Base-by-base conservation (phyloP, 768 basidiomycete genomes). In the Termitomyces sp. region DNA sequence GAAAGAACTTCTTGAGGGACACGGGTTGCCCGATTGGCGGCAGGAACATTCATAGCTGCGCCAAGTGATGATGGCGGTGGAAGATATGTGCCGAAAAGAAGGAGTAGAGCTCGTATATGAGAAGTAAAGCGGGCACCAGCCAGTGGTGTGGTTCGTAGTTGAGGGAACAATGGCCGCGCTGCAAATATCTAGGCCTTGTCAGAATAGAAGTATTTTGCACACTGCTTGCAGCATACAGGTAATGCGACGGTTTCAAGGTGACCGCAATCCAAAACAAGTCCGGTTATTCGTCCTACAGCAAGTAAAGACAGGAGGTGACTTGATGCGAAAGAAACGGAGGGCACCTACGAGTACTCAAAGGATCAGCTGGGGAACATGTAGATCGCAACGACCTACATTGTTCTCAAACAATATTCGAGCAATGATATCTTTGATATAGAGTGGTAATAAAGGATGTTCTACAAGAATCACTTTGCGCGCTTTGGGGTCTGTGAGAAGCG, bases 391-490 rank as follows among this genome's bases (percentile, higher is more conserved):
- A 62, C 73, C 57, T 59, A 91, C 94, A 75, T 94, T 91, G 65
- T 95, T 97, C 60, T 91, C 88, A 66, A 98, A 98, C 19, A 98
- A 73, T 42, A 91, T 84, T 52, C 84, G 82, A 0, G 93, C 91
- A 40, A 98, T 80, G 57, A 83, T 84, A 43, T 96, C 91, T 71
- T 98, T 98, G 66, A 98, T 85, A 55, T 87, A 81, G 1, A 91
- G 68, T 1, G 95, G 92, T 17, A 98, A 74, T 23, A 96, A 73
- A 0, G 96, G 91, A 68, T 93, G 89, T 71, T 98, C 97, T 6
- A 96, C 77, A 21, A 99, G 64, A 53, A 98, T 92, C 53, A 99
- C 89, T 71, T 97, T 98, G 54, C 97, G 84, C 31, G 94, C 87
- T 70, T 94, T 96, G 1, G 97, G 91, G 66, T 98, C 97, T 63